phyloP scores from a whole-genome alignment of 1,284 basidiomycete genomes.

The Cutaneotrichosporon curvatum region DNA sequence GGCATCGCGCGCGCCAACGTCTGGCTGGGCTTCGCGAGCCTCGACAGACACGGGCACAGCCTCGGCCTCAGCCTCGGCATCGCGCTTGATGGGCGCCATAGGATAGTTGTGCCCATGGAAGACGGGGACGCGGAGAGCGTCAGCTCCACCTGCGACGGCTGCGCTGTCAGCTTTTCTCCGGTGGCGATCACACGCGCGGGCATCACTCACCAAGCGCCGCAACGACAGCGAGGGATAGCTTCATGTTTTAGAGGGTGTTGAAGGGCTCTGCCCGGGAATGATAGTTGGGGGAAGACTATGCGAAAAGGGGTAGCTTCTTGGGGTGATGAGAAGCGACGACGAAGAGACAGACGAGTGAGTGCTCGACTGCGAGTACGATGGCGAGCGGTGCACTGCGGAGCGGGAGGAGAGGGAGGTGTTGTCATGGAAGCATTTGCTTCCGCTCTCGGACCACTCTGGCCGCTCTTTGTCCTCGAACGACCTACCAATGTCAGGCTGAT shows the following conservation, averaged over 20 bases:
- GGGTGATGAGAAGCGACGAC: too few relatives aligned
- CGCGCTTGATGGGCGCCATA: background rate
- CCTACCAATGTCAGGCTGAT: too few relatives aligned
- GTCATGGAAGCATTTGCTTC: background rate
- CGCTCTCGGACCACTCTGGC: too few relatives aligned
- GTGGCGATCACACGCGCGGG: background rate
- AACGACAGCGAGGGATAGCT: conserved; percentile 9
- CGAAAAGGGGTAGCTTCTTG: too few relatives aligned
- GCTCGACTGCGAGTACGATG: too few relatives aligned
- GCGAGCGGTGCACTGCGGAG: background rate
- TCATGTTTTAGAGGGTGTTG: conserved; percentile 12
- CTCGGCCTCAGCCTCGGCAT: background rate
- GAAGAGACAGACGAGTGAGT: too few relatives aligned
- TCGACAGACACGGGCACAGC: background rate
- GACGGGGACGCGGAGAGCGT: background rate
- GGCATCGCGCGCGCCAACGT: background rate
- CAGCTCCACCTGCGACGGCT: conserved; percentile 1
- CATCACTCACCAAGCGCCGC: conserved; percentile 6
- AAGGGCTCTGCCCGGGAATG: background rate
- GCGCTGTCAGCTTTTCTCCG: background rate
- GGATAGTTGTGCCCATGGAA: background rate
- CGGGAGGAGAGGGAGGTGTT: background rate
- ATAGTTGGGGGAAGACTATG: too few relatives aligned
- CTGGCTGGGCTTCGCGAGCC: conserved; percentile 4
- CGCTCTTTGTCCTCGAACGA: too few relatives aligned